Conservation (phyloP, 371 early-diverging fungal genomes). For the Mortierella sp. region DNA sequence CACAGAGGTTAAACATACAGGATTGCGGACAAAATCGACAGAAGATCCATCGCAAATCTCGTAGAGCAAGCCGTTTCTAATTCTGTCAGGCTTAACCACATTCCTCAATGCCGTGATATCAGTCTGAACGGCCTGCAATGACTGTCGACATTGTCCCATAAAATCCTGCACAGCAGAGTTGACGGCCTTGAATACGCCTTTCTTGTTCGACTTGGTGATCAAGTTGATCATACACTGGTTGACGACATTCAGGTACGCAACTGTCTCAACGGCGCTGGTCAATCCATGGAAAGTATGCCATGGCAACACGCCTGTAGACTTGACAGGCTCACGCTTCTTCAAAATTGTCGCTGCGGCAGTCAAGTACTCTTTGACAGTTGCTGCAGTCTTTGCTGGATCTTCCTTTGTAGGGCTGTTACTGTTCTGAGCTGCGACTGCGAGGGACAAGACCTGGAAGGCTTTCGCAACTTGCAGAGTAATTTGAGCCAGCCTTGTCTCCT, state of each 20-base stretch:
- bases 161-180: conserved; percentile 39
- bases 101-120: conserved; percentile 44
- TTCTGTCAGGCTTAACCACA: conserved; percentile 42
- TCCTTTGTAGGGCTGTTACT: conserved; percentile 40
- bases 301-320: conserved; percentile 48
- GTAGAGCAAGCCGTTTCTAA: conserved; percentile 46
- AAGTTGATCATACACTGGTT: conserved; percentile 47
- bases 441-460: conserved; percentile 33
- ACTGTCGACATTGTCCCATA: conserved; percentile 50
- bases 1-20: conserved; percentile 24
- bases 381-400: conserved; percentile 41
- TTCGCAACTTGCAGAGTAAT: conserved; percentile 25
- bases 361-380: conserved; percentile 35
- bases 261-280: conserved; percentile 37
- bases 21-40: conserved; percentile 48
- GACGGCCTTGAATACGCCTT: conserved; percentile 40
- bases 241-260: conserved; percentile 41
- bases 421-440: conserved; percentile 45
- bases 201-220: conserved; percentile 51
- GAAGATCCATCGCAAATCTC: conserved; percentile 50
- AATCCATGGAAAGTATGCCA: conserved; percentile 46
- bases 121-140: conserved; percentile 35
- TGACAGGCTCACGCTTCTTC: conserved; percentile 44
- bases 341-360: conserved; percentile 9
- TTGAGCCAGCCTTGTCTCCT: conserved; percentile 46